Percentiles rank a stretch among this genome's conserved stretches.
phyloP scores from a whole-genome alignment of 352 stramenopile genomes.

The Stramenopiles sp. region DNA sequence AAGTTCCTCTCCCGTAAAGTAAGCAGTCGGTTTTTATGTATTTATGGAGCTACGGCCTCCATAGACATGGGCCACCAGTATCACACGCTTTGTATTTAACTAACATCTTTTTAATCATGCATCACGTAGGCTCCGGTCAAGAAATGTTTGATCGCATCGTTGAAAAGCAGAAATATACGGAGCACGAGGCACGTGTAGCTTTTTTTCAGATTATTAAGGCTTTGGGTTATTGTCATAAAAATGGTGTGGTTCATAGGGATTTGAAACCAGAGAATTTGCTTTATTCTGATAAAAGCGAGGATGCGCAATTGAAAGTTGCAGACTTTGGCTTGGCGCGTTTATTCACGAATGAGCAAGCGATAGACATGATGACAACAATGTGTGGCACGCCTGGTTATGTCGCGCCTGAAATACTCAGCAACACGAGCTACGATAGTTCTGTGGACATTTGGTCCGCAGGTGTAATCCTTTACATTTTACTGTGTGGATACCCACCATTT shows the following conservation, averaged over 20 bases:
- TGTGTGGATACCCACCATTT: conserved; percentile 22
- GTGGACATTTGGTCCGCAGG: conserved; percentile 17
- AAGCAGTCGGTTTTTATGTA: too few species aligned
- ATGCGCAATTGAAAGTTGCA: conserved; percentile 13
- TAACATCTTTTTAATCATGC: too few species aligned
- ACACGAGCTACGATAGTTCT: conserved; percentile 10
- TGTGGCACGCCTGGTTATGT: conserved; percentile 20
- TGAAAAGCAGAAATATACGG: conserved; percentile 75
- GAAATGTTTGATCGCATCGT: conserved; percentile 88
- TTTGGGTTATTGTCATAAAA: conserved; percentile 70
- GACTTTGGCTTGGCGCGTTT: conserved; percentile 10
- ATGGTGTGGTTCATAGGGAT: conserved; percentile 71
- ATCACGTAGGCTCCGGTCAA: conserved; percentile 41
- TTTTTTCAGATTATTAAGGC: conserved; percentile 68
- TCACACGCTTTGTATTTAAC: too few species aligned
- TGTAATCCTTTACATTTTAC: conserved; percentile 20
- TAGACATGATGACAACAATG: not conserved
- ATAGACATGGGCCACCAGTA: too few species aligned
- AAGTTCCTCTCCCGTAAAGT: too few species aligned
- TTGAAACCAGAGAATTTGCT: conserved; percentile 8
- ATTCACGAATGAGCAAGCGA: not conserved
- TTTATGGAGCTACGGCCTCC: too few species aligned
- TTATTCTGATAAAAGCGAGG: not conserved
- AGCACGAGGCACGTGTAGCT: conserved; percentile 73
- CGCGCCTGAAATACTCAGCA: conserved; percentile 18